A percentile compares a stretch with the other conserved stretches of the same genome.
These are phyloP conservation scores for Dysphania ambrosioides DNA, from an alignment of 148 eudicot species.

Conservation along the genomic window DNA sequence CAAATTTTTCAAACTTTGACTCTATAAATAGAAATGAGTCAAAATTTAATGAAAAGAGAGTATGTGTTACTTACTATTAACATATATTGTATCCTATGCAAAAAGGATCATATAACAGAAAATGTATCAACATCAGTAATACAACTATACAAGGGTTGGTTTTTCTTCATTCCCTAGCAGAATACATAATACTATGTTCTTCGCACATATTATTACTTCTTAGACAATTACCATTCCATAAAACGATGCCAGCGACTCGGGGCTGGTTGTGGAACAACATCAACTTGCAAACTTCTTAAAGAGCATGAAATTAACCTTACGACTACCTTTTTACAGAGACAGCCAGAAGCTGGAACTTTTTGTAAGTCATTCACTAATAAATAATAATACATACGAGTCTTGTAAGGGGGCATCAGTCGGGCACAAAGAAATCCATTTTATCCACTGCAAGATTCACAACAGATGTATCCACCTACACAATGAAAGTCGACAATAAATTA, in stretches of 20 bases:
- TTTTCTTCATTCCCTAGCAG: not conserved
- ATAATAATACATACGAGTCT: no score
- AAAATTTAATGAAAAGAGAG: no score
- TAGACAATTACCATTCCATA: not conserved
- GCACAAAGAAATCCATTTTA: slow-evolving; percentile 83
- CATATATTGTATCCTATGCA: not conserved
- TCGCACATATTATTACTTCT: no score
- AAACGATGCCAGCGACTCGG: not conserved
- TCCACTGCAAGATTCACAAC: slow-evolving; percentile 82
- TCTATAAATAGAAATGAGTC: no score
- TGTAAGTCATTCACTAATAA: not conserved
- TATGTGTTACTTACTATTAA: not conserved
- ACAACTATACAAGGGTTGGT: not conserved
- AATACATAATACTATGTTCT: no score
- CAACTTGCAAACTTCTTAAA: not conserved
- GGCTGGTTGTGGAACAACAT: no score
- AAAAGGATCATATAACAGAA: not conserved
- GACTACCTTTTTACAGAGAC: not conserved
- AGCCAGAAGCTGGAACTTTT: not conserved
- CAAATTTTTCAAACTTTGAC: no score
- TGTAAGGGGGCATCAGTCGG: slow-evolving; percentile 44
- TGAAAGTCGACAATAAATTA: not conserved
- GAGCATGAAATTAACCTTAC: not conserved
- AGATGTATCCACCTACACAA: slow-evolving; percentile 76
- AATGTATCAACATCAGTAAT: no score